Evolutionary conservation across 441 rosid genomes (phyloP).

Genomic region (Adansonia gregorii): DNA sequence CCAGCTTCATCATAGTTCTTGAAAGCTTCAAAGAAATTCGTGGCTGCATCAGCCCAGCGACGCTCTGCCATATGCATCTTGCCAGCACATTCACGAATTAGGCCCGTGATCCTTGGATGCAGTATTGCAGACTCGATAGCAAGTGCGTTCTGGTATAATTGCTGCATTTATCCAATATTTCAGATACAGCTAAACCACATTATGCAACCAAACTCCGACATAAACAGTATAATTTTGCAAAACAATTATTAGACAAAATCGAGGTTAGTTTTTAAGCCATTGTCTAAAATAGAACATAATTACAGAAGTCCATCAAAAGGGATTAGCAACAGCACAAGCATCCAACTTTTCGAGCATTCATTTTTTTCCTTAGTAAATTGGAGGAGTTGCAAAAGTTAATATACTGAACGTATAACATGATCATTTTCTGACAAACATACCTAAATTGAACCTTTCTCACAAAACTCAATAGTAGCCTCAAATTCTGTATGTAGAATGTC

Average conservation of each 20-base stretch:
- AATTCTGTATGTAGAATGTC: neutral
- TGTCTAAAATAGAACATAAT: neutral
- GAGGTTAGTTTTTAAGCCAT: constrained; percentile 9
- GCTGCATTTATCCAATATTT: constrained; percentile 54
- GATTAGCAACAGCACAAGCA: neutral
- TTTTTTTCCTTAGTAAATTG: neutral
- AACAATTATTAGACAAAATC: constrained; percentile 3
- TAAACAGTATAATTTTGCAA: constrained; percentile 10
- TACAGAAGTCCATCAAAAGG: neutral
- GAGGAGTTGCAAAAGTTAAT: constrained; percentile 7
- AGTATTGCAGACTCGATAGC: constrained; percentile 99
- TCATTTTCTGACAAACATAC: neutral
- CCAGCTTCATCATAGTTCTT: constrained; percentile 99
- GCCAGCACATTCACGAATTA: constrained; percentile 98
- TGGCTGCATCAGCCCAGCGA: constrained; percentile 98
- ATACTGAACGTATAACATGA: neutral
- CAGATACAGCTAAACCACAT: constrained; percentile 24
- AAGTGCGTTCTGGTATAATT: constrained; percentile 96
- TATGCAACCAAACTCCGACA: constrained; percentile 19
- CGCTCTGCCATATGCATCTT: constrained; percentile 99
- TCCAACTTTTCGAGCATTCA: neutral
- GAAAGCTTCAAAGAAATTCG: constrained; percentile 99
- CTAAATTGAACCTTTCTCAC: neutral
- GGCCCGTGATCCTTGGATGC: constrained; percentile 99
- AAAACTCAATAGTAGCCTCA: neutral